These are phyloP conservation scores for Cystobasidium pallidum DNA, from an alignment of 1,284 basidiomycete genomes.

Conservation along the genomic window DNA sequence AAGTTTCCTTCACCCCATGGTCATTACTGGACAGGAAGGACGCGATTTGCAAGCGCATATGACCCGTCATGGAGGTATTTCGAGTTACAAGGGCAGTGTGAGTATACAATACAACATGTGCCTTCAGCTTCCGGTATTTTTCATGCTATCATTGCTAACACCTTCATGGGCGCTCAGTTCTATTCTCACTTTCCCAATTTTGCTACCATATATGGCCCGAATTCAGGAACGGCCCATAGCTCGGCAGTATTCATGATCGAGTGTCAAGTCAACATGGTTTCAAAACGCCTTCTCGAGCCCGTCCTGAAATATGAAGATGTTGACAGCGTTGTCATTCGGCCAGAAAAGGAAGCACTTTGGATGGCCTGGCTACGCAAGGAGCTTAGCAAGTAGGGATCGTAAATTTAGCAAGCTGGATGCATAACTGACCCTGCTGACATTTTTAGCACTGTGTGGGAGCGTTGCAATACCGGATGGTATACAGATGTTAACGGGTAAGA, in stretches of 20 bases:
- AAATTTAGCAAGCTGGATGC: neutral
- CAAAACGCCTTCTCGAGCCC: conserved; percentile 20
- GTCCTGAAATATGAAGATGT: conserved; percentile 35
- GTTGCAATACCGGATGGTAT: conserved; percentile 29
- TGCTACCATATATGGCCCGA: conserved; percentile 20
- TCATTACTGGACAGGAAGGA: conserved; percentile 25
- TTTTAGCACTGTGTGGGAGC: conserved; percentile 23
- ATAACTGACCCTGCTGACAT: neutral
- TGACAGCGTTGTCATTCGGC: conserved; percentile 15
- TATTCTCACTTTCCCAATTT: conserved; percentile 38
- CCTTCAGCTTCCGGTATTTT: neutral
- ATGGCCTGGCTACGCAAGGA: conserved; percentile 32
- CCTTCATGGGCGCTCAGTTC: conserved; percentile 21
- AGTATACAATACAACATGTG: neutral
- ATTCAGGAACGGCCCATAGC: conserved; percentile 22
- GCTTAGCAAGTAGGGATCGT: conserved; percentile 17
- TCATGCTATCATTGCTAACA: neutral
- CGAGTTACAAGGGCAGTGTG: conserved; percentile 36
- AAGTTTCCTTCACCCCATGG: conserved; percentile 14
- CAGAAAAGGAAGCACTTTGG: conserved; percentile 29
- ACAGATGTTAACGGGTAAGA: conserved; percentile 29
- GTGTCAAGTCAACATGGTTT: conserved; percentile 36
- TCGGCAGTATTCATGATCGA: conserved; percentile 32
- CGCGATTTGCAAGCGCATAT: conserved; percentile 21
- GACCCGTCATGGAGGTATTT: conserved; percentile 9